Evolutionary conservation across 495 filamentous ascomycete genomes (phyloP).

Genomic region (Daldinia decipiens): DNA sequence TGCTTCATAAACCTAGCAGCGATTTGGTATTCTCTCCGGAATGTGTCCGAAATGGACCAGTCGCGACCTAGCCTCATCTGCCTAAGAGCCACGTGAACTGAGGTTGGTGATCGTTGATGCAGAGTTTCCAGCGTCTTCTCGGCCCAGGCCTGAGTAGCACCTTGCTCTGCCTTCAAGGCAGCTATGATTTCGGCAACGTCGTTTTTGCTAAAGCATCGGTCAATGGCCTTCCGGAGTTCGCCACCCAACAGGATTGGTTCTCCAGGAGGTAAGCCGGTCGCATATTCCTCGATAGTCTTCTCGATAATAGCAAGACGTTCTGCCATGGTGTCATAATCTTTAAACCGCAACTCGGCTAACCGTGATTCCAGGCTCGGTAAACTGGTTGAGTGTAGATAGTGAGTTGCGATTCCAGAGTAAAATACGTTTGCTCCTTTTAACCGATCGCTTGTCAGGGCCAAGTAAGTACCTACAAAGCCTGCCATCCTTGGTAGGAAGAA

Average conservation of each 20-base stretch:
- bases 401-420: slow-evolving; percentile 87
- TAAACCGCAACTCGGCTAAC: slow-evolving; percentile 87
- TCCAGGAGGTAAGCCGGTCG: slow-evolving; percentile 79
- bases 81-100: slow-evolving; percentile 80
- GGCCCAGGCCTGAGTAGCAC: slow-evolving; percentile 72
- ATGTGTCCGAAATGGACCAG: slow-evolving; percentile 85
- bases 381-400: slow-evolving; percentile 91
- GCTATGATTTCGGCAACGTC: slow-evolving; percentile 74
- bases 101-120: slow-evolving; percentile 79
- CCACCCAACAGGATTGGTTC: slow-evolving; percentile 72
- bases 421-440: slow-evolving; percentile 84
- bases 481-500: slow-evolving; percentile 94
- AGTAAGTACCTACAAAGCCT: slow-evolving; percentile 84
- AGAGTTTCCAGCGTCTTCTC: slow-evolving; percentile 75
- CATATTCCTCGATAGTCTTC: slow-evolving; percentile 90
- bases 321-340: slow-evolving; percentile 70
- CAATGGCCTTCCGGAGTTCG: slow-evolving; percentile 76
- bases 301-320: slow-evolving; percentile 77
- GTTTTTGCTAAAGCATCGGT: slow-evolving; percentile 78
- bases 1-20: slow-evolving; percentile 85
- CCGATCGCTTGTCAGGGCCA: slow-evolving; percentile 85
- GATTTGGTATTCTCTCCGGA: slow-evolving; percentile 82
- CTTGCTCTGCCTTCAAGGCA: slow-evolving; percentile 69
- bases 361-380: slow-evolving; percentile 82
- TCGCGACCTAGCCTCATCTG: slow-evolving; percentile 77